Conservation (phyloP, 495 filamentous ascomycete species). For the Cercophora sp. region DNA sequence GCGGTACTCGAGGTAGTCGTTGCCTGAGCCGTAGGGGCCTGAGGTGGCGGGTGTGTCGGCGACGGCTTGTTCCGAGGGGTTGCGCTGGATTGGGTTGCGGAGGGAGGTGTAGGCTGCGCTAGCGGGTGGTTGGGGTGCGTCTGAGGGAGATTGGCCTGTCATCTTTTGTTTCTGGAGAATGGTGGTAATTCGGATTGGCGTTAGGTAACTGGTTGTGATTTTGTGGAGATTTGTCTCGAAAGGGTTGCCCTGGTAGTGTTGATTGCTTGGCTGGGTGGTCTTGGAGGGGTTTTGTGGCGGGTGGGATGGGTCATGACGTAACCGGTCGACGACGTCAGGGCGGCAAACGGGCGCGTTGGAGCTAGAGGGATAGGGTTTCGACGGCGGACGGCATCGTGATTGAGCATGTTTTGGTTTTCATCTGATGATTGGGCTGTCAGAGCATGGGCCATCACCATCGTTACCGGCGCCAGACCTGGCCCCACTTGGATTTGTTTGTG, state of each 20-base stretch:
- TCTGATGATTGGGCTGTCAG: too few relatives aligned
- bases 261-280: not conserved
- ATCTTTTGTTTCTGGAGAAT: slow-evolving; percentile 4
- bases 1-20: slow-evolving; percentile 26
- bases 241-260: not conserved
- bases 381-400: too few relatives aligned
- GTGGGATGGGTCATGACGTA: not conserved
- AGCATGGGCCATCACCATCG: too few relatives aligned
- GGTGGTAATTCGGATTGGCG: not conserved
- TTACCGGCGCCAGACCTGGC: too few relatives aligned
- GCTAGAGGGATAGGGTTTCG: too few relatives aligned
- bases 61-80: slow-evolving; percentile 43
- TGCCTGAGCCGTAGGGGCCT: slow-evolving; percentile 14
- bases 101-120: slow-evolving; percentile 40
- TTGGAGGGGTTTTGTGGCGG: not conserved
- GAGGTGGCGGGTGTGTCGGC: slow-evolving; percentile 20
- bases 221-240: not conserved
- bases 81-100: slow-evolving; percentile 48
- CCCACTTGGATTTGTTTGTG: too few relatives aligned
- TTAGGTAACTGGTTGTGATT: not conserved
- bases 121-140: slow-evolving; percentile 49
- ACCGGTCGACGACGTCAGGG: slow-evolving; percentile 1
- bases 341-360: too few relatives aligned
- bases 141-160: slow-evolving; percentile 31
- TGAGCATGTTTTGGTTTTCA: too few relatives aligned